Base-by-base conservation (phyloP, 2,329 filamentous ascomycete species). In the Zalaria obscura region DNA sequence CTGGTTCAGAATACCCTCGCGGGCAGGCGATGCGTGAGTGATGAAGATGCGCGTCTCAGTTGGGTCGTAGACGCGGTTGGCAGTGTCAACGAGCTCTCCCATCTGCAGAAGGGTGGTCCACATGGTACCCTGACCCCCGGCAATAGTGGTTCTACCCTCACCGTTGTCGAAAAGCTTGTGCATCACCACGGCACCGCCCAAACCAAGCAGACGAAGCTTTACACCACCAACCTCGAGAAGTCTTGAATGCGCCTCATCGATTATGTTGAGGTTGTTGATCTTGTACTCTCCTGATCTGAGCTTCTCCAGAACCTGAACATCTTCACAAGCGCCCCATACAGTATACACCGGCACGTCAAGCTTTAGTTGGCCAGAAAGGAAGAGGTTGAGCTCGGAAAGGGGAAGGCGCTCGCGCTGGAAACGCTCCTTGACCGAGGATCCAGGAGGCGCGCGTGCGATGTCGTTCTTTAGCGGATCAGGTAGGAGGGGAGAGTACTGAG, bases 131-230 rank as follows among this genome's bases (percentile, higher is more conserved):
- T 98, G 91, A 18, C 91, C 91, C 59, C 91, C 91, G 25, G 91
- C 91, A 63, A 98, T 98, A 2, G 93, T 98, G 39, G 91, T 98
- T 63, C 89, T 80, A 46, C 91, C 91, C 59, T 98, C 91, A 41
- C 91, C 91, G 52, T 98, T 98, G 63, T 98, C 91, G 57, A 98
- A 98, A 11, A 98, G 76, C 72, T 98, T 98, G 73, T 98, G 91
- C 87, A 98, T 98, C 45, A 98, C 91, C 4, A 98, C 89, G 5
- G 91, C 91, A 54, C 91, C 91, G 50, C 91, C 91, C 29, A 98
- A 73, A 47, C 91, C 91, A 27, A 98, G 76, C 39, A 98, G 74
- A 55, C 91, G 83, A 49, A 98, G 77, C 73, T 96, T 96, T 42
- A 98, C 86, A 43, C 91, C 91, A 43, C 89, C 91, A 46, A 96